These are phyloP conservation scores for Apiospora koreana DNA, from an alignment of 2,329 filamentous ascomycete genomes.

Conservation along the genomic window DNA sequence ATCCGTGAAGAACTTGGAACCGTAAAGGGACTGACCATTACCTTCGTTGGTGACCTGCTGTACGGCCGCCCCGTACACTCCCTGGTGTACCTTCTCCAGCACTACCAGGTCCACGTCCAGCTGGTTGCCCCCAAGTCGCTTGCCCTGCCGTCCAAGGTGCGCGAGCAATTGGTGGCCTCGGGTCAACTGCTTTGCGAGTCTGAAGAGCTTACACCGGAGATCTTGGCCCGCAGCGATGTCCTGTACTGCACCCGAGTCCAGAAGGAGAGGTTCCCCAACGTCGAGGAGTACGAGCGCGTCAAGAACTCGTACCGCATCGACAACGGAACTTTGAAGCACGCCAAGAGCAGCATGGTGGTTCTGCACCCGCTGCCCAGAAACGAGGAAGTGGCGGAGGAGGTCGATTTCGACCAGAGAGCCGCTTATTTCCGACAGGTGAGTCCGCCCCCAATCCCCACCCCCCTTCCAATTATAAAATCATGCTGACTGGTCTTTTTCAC, in stretches of 20 bases:
- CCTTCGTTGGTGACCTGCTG: constrained; percentile 89
- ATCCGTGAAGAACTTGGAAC: constrained; percentile 97
- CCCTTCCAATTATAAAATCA: background rate
- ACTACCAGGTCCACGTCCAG: constrained; percentile 94
- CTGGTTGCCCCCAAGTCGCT: constrained; percentile 83
- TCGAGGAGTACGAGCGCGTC: constrained; percentile 79
- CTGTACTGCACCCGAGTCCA: constrained; percentile 97
- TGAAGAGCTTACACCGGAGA: constrained; percentile 79
- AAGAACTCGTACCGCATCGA: constrained; percentile 90
- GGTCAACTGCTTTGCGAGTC: constrained; percentile 79
- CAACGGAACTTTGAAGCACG: constrained; percentile 85
- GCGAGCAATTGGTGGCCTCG: constrained; percentile 68
- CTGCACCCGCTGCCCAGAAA: constrained; percentile 96
- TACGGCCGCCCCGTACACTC: constrained; percentile 96
- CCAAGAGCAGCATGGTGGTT: constrained; percentile 91
- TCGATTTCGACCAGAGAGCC: constrained; percentile 94
- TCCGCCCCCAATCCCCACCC: constrained; percentile 23
- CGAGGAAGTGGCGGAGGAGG: constrained; percentile 89
- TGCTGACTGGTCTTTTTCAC: constrained; percentile 40
- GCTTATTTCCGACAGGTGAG: constrained; percentile 99
- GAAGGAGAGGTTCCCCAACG: constrained; percentile 88
- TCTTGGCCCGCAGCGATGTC: constrained; percentile 84
- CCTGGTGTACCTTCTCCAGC: constrained; percentile 86
- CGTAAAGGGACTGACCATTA: constrained; percentile 92
- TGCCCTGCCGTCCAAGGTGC: constrained; percentile 73